Base-by-base conservation (phyloP, 192 early-diverging fungal genomes). In the Podila epicladia region DNA sequence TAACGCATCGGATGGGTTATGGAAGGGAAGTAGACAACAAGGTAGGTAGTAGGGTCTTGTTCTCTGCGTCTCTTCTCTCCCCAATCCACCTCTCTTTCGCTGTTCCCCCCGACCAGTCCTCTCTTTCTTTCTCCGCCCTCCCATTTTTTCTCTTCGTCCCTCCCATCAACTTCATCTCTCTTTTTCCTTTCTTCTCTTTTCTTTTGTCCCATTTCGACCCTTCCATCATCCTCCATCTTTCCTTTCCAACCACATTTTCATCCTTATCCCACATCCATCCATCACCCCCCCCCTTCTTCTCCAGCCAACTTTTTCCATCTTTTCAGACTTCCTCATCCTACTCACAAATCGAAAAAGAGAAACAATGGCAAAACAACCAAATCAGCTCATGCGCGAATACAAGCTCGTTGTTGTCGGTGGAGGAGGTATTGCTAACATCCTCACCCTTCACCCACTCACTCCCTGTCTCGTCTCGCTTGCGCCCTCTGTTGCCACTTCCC, bases 351-450 rank as follows among this genome's bases (percentile, higher is more conserved):
- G 1, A 26, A 38, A 50, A 13, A 12, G 61, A 26, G 20, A 28
- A 49, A 62, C 11, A 59, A 80, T 80, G 77, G 48, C 77, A 53
- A 80, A 80, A 45, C 77, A 80, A 58, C 77, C 77, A 31, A 80
- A 80, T 57, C 80, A 82, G 48, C 82, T 85, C 63, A 75, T 85
- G 77, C 75, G 84, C 64, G 84, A 85, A 62, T 94, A 93, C 85
- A 94, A 94, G 71, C 87, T 94, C 41, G 93, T 94, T 22, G 92
- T 94, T 62, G 93, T 94, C 33, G 93, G 93, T 71, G 93, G 93
- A 67, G 93, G 93, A 79, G 93, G 93, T 89, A 87, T 60, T 53
- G 12, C 26, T 28, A 28, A 19, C 62, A 63, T 12, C 28, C 62
- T 35, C 19, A 37, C 20, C 37, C 12, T 15, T 13, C 62, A 20